Base-by-base conservation (phyloP, 345 rosid genomes). In the Ceriops decandra region DNA sequence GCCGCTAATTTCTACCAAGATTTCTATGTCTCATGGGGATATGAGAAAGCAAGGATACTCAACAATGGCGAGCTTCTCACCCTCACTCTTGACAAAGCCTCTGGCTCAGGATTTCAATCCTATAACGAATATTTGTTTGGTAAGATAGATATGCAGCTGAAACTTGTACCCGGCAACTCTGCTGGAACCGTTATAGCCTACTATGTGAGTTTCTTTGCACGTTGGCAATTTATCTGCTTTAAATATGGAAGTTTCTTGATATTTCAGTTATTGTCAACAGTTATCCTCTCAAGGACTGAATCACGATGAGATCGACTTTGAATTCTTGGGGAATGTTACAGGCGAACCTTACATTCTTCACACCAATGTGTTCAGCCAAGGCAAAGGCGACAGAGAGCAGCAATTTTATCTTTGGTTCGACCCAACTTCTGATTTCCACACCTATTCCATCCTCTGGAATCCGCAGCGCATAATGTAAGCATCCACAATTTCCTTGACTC, bases 141-240 rank as follows among this genome's bases (percentile, higher is more conserved):
- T 28, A 87, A 83, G 73, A 81, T 87, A 11, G 93, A 88, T 65
- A 74, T 86, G 86, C 83, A 90, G 52, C 77, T 88, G 63, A 90
- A 90, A 78, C 91, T 90, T 20, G 91, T 88, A 16, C 80, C 85
- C 1, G 93, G 91, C 22, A 88, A 90, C 42, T 90, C 96, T 4
- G 96, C 96, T 0, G 96, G 96, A 71, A 88, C 93, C 24, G 91
- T 90, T 67, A 88, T 90, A 0, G 81, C 97, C 15, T 87, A 74
- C 73, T 87, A 87, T 26, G 92, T 90, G 80, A 84, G 2, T 20
- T 24, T 28, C 9, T 6, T 54, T 3, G 6, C 16, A 24, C 30
- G 10, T 56, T 56, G 16, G 59, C 59, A 3, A 42, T 42, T 13
- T 15, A 13, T 24, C 30, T 24, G 28, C 17, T 21, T 56, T 56